These are phyloP conservation scores for Trypanosoma boissoni DNA, from an alignment of 208 protist species.

Conservation along the genomic window DNA sequence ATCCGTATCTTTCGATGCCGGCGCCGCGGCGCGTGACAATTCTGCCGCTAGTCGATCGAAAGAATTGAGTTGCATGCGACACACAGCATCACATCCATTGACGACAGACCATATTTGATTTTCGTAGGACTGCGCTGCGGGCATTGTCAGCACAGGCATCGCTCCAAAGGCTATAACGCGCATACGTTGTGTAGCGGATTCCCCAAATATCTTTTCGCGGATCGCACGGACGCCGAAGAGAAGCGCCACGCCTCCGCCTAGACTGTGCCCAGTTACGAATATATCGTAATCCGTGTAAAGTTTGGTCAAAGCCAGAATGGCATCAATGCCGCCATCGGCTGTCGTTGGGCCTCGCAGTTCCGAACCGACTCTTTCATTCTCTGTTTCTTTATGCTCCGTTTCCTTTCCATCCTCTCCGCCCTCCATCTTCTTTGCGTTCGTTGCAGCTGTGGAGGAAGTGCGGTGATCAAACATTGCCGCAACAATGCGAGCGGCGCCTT, in stretches of 20 bases:
- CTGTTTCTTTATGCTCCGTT: not conserved
- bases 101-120: slow-evolving; percentile 50
- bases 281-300: slow-evolving; percentile 47
- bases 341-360: not conserved
- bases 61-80: slow-evolving; percentile 64
- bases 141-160: slow-evolving; percentile 57
- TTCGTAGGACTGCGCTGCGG: slow-evolving; percentile 39
- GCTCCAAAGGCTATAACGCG: slow-evolving; percentile 56
- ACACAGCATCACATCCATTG: slow-evolving; percentile 50
- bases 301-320: not conserved
- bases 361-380: not conserved
- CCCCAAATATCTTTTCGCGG: slow-evolving; percentile 22
- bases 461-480: slow-evolving; percentile 49
- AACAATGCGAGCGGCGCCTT: slow-evolving; percentile 41
- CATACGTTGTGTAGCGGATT: slow-evolving; percentile 33
- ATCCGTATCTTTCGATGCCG: not conserved
- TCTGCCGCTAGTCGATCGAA: slow-evolving; percentile 42
- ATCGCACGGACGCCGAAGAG: slow-evolving; percentile 58
- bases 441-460: slow-evolving; percentile 16
- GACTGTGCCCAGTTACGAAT: slow-evolving; percentile 68
- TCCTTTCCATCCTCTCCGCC: too few species aligned
- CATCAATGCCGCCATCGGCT: slow-evolving; percentile 9
- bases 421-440: not conserved
- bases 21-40: not conserved
- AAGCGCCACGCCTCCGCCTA: slow-evolving; percentile 58